Evolutionary conservation across 345 rosid genomes (phyloP).

Genomic region (Citrus glauca): DNA sequence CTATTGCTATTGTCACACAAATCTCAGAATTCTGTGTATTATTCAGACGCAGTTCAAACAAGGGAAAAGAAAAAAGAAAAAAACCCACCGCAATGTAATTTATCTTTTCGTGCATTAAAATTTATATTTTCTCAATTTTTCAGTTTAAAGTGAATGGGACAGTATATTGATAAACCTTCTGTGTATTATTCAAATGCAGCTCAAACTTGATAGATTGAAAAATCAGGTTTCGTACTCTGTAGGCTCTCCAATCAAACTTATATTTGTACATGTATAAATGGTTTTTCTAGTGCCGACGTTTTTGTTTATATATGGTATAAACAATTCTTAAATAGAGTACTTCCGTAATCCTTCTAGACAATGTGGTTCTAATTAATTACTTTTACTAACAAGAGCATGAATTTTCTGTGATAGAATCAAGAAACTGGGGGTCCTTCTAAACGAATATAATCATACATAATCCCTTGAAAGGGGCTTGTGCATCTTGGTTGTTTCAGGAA

Average conservation of each 20-base stretch:
- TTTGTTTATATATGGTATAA: no score
- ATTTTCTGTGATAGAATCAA: not conserved
- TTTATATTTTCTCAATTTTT: no score
- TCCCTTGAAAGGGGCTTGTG: conserved; percentile 61
- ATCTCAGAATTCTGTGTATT: no score
- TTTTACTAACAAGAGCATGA: not conserved
- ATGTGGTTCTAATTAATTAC: not conserved
- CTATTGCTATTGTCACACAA: no score
- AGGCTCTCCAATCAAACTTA: not conserved
- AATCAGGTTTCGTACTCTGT: not conserved
- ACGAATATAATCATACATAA: conserved; percentile 89
- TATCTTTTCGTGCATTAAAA: no score
- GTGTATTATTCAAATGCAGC: not conserved
- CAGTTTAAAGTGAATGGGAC: no score
- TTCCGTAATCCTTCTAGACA: not conserved
- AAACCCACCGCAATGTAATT: no score
- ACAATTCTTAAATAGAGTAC: not conserved
- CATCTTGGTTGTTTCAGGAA: conserved; percentile 72
- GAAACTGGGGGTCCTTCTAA: conserved; percentile 59
- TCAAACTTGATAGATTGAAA: not conserved
- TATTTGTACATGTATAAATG: no score
- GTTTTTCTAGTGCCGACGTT: no score
- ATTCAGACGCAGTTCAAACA: not conserved
- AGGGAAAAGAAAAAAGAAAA: no score
- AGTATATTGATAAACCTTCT: no score